Percentiles rank a stretch among this genome's conserved stretches.
phyloP scores from a whole-genome alignment of 2,329 filamentous ascomycete genomes.

The Trichoderma oligosporum region DNA sequence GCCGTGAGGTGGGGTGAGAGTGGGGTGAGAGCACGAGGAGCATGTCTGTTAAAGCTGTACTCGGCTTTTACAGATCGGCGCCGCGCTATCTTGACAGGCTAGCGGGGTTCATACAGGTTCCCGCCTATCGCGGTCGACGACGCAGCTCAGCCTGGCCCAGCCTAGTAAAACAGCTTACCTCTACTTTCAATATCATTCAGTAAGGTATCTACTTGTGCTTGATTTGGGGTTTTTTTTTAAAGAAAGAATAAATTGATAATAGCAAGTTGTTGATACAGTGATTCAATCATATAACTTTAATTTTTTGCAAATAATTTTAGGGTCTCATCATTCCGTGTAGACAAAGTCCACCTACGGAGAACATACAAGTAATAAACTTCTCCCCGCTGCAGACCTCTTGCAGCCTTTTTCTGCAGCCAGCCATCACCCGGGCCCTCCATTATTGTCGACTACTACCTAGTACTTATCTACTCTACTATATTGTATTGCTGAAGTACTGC shows the following conservation, averaged over 20 bases:
- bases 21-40: not conserved
- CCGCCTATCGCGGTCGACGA: not conserved
- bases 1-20: not conserved
- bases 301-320: too few relatives aligned
- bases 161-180: too few relatives aligned
- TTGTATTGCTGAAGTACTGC: too few relatives aligned
- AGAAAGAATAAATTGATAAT: too few relatives aligned
- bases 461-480: not conserved
- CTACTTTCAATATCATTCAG: too few relatives aligned
- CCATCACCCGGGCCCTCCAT: not conserved
- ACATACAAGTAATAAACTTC: not conserved
- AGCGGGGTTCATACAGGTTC: conserved; percentile 6
- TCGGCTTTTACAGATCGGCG: not conserved
- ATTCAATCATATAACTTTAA: too few relatives aligned
- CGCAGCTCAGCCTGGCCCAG: not conserved
- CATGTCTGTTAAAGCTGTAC: conserved; percentile 2
- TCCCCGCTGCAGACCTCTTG: not conserved
- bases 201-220: too few relatives aligned
- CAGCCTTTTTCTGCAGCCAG: conserved; percentile 2
- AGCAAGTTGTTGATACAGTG: too few relatives aligned
- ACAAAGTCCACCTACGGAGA: too few relatives aligned
- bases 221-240: too few relatives aligned
- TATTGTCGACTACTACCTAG: not conserved
- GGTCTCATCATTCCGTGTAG: too few relatives aligned
- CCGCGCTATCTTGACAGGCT: not conserved